Conservation (phyloP, 2,329 filamentous ascomycete species). For the Paraphoma chrysanthemicola region DNA sequence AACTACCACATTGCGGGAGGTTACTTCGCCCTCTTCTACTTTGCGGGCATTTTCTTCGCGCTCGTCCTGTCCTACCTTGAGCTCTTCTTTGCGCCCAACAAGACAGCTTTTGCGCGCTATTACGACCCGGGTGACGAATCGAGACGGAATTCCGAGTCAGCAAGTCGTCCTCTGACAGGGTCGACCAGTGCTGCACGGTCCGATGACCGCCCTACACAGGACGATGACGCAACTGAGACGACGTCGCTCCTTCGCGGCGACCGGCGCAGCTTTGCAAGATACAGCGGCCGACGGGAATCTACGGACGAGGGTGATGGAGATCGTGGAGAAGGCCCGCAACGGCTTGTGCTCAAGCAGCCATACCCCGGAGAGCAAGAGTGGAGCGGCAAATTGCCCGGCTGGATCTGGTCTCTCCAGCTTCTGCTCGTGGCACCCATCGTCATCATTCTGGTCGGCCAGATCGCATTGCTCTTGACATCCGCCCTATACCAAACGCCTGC, state of each 20-base stretch:
- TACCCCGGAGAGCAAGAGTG: slow-evolving; percentile 83
- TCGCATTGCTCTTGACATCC: slow-evolving; percentile 74
- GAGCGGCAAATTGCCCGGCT: slow-evolving; percentile 79
- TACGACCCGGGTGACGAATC: slow-evolving; percentile 44
- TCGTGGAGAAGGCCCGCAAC: slow-evolving; percentile 46
- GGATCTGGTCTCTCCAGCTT: slow-evolving; percentile 89
- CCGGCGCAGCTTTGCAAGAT: slow-evolving; percentile 63
- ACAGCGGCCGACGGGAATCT: slow-evolving; percentile 51
- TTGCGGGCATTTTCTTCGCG: slow-evolving; percentile 76
- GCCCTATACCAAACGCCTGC: slow-evolving; percentile 81
- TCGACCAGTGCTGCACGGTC: slow-evolving; percentile 38
- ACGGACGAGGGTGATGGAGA: slow-evolving; percentile 43
- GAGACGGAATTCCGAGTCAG: slow-evolving; percentile 33
- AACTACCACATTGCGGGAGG: slow-evolving; percentile 75
- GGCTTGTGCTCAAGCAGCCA: slow-evolving; percentile 33
- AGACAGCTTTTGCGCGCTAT: slow-evolving; percentile 70
- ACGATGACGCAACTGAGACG: slow-evolving; percentile 60
- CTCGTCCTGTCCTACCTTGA: slow-evolving; percentile 80
- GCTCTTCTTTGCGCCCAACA: slow-evolving; percentile 74
- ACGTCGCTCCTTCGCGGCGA: slow-evolving; percentile 63
- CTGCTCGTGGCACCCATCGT: slow-evolving; percentile 79
- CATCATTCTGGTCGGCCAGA: slow-evolving; percentile 77
- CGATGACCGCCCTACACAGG: slow-evolving; percentile 37
- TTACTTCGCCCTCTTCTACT: slow-evolving; percentile 83
- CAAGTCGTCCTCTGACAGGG: slow-evolving; percentile 44